Conservation (phyloP, 371 early-diverging fungal genomes). For the Chytridiales sp. region DNA sequence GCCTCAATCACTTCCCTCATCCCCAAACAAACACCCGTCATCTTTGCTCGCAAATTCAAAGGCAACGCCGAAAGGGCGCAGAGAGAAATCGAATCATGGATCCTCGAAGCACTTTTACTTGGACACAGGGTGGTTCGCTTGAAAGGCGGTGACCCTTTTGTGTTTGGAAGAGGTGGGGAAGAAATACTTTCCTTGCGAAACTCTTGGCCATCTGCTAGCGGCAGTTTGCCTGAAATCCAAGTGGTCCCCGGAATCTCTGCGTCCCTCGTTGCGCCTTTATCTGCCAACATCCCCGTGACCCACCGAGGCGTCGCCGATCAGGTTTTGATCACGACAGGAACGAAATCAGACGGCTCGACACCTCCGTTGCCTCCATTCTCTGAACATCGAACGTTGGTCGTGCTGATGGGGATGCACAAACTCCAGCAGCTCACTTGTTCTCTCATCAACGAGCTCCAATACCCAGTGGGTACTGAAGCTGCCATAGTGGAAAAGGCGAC, state of each 20-base stretch:
- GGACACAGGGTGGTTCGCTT: constrained; percentile 75
- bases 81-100: constrained; percentile 73
- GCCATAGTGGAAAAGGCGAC: constrained; percentile 69
- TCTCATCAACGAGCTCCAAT: constrained; percentile 51
- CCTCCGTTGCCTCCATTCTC: constrained; percentile 68
- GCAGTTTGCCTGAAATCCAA: not conserved
- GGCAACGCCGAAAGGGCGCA: constrained; percentile 77
- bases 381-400: constrained; percentile 66
- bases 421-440: constrained; percentile 56
- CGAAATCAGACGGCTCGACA: constrained; percentile 64
- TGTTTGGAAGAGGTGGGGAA: constrained; percentile 88
- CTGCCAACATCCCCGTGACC: constrained; percentile 74
- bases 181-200: constrained; percentile 44
- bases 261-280: constrained; percentile 70
- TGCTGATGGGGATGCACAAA: constrained; percentile 80
- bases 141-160: constrained; percentile 86
- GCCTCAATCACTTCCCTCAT: constrained; percentile 33
- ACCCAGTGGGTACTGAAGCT: constrained; percentile 57
- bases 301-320: constrained; percentile 83
- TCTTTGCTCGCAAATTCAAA: constrained; percentile 67
- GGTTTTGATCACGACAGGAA: constrained; percentile 77
- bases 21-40: constrained; percentile 17
- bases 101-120: constrained; percentile 62
- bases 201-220: not conserved
- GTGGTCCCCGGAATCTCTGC: constrained; percentile 77